A percentile compares a stretch with the other conserved stretches of the same genome.
Conservation (phyloP, 768 basidiomycete genomes). For the Agrocybe pediades region DNA sequence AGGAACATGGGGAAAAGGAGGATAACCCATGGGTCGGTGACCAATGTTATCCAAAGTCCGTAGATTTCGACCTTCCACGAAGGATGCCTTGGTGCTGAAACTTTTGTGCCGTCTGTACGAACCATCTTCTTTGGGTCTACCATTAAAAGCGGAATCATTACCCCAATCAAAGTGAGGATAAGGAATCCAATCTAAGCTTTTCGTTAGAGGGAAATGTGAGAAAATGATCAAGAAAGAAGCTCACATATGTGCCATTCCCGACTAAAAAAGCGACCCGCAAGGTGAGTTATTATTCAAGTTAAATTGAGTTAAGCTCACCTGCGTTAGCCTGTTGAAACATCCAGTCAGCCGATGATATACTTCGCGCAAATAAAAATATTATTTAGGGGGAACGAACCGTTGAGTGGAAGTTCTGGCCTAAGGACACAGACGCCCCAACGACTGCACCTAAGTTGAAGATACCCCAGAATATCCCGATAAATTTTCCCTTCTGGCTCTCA, state of each 20-base stretch:
- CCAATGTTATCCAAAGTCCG: slow-evolving; percentile 68
- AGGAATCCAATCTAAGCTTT: slow-evolving; percentile 68
- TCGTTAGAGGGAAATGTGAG: neutral
- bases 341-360: slow-evolving; percentile 12
- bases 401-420: slow-evolving; percentile 71
- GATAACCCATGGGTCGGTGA: slow-evolving; percentile 70
- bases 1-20: slow-evolving; percentile 87
- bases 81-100: slow-evolving; percentile 61
- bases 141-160: slow-evolving; percentile 68
- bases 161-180: slow-evolving; percentile 69
- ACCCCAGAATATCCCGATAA: slow-evolving; percentile 80
- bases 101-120: slow-evolving; percentile 74
- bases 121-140: slow-evolving; percentile 72
- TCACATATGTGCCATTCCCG: slow-evolving; percentile 73
- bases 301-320: slow-evolving; percentile 30
- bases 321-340: slow-evolving; percentile 36
- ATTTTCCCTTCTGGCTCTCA: slow-evolving; percentile 74
- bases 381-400: slow-evolving; percentile 39
- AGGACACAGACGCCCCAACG: slow-evolving; percentile 73
- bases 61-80: slow-evolving; percentile 79
- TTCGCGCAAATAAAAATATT: neutral
- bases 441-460: slow-evolving; percentile 85
- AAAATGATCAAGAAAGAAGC: slow-evolving; percentile 22
- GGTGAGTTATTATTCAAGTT: neutral
- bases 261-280: slow-evolving; percentile 51